Evolutionary conservation across 2,329 filamentous ascomycete genomes (phyloP).

Genomic region (Aspergillus tubingensis): DNA sequence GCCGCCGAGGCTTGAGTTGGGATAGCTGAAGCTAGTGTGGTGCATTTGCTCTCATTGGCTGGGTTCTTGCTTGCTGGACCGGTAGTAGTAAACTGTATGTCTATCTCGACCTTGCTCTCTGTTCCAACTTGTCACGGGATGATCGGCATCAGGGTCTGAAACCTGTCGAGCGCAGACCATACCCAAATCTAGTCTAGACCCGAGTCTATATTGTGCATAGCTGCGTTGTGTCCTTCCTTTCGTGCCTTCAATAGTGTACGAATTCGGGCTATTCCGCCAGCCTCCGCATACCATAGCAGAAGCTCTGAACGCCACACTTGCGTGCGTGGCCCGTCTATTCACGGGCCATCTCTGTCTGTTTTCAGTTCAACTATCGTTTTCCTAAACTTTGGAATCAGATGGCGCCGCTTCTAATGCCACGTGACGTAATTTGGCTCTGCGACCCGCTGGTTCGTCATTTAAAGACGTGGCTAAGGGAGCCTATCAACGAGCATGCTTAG

Average conservation of each 20-base stretch:
- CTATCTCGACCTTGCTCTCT: neutral
- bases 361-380: neutral
- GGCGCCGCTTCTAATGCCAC: constrained; percentile 13
- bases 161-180: neutral
- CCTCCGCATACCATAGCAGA: neutral
- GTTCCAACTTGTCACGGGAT: constrained; percentile 6
- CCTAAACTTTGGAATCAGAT: constrained; percentile 9
- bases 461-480: neutral
- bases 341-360: neutral
- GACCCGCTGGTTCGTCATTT: neutral
- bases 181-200: constrained; percentile 11
- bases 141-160: constrained; percentile 19
- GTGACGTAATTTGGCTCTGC: constrained; percentile 19
- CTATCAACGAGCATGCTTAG: neutral
- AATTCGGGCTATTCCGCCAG: neutral
- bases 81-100: neutral
- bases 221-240: neutral
- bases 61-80: neutral
- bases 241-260: neutral
- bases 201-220: constrained; percentile 4
- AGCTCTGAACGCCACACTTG: neutral
- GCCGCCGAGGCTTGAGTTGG: neutral
- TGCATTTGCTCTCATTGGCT: neutral
- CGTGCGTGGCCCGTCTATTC: too few relatives aligned
- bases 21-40: neutral